Evolutionary conservation across 768 basidiomycete genomes (phyloP), one percentile per base, ranked within the genome.

Genomic region (Boletus edulis): DNA sequence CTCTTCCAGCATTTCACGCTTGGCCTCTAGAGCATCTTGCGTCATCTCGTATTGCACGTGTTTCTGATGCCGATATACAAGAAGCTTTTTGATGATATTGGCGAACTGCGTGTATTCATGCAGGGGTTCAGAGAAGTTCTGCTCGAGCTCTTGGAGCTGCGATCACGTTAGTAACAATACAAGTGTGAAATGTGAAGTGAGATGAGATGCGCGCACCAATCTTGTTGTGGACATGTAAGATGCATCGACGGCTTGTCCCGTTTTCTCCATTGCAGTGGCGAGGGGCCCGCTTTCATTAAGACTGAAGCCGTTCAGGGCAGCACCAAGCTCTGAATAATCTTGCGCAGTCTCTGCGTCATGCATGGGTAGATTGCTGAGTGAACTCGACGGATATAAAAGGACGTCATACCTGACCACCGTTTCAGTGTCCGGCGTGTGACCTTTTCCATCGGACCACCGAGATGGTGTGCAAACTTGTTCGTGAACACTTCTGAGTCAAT

Each of bases 21-120:
- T 96, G 14, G 76, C 75, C 60, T 94, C 94, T 13, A 99, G 77
- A 24, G 79, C 78, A 67, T 98, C 95, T 70, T 96, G 91, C 4
- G 97, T 96, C 82, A 97, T 90, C 73, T 99, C 97, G 65, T 88
- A 95, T 69, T 99, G 97, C 9, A 94, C 89, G 59, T 99, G 94
- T 73, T 98, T 98, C 74, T 95, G 94, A 68, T 98, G 96, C 41
- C 97, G 90, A 73, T 95, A 99, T 0, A 85, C 85, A 45, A 99
- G 84, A 34, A 98, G 76, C 66, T 90, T 90, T 79, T 93, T 95
- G 75, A 99, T 98, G 66, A 98, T 95, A 18, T 80, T 77, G 13
- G 91, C 92, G 68, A 98, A 99, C 71, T 98, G 97, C 51, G 87
- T 76, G 72, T 98, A 98, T 68, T 98, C 95, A 62, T 96, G 91